Evolutionary conservation across 2,329 filamentous ascomycete genomes (phyloP).

Genomic region (Ophiostoma sp.): DNA sequence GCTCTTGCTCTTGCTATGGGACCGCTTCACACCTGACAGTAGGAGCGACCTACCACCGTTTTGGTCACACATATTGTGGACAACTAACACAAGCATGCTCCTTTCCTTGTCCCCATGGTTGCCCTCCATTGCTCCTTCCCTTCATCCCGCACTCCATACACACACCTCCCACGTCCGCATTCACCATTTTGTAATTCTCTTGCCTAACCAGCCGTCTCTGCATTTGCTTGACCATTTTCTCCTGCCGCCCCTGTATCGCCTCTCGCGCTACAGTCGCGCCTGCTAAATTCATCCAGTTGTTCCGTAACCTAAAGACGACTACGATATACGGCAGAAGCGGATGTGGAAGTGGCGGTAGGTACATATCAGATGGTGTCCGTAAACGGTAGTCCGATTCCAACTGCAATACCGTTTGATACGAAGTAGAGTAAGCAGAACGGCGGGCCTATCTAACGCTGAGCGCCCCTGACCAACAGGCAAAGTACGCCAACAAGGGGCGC

Average conservation of each 20-base stretch:
- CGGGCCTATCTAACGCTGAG: not conserved
- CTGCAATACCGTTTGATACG: not conserved
- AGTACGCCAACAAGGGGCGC: not conserved
- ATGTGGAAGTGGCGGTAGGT: not conserved
- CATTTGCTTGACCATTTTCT: not conserved
- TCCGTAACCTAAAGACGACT: not conserved
- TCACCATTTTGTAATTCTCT: not conserved
- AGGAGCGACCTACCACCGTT: not conserved
- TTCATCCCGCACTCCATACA: slow-evolving; percentile 5
- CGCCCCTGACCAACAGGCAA: not conserved
- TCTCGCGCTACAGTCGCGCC: not conserved
- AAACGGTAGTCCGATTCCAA: slow-evolving; percentile 3
- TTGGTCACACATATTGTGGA: not conserved
- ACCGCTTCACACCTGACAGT: not conserved
- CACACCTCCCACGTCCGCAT: not conserved
- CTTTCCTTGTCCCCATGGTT: slow-evolving; percentile 21
- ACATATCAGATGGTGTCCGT: not conserved
- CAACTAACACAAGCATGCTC: not conserved
- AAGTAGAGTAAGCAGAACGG: not conserved
- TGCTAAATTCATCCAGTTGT: not conserved
- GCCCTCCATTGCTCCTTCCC: slow-evolving; percentile 14
- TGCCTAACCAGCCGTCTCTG: not conserved
- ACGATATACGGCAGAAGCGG: not conserved
- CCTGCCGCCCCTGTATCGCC: not conserved
- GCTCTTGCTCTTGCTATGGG: not conserved